Base-by-base conservation (phyloP, 441 rosid species). In the Raphanus hybrid region DNA sequence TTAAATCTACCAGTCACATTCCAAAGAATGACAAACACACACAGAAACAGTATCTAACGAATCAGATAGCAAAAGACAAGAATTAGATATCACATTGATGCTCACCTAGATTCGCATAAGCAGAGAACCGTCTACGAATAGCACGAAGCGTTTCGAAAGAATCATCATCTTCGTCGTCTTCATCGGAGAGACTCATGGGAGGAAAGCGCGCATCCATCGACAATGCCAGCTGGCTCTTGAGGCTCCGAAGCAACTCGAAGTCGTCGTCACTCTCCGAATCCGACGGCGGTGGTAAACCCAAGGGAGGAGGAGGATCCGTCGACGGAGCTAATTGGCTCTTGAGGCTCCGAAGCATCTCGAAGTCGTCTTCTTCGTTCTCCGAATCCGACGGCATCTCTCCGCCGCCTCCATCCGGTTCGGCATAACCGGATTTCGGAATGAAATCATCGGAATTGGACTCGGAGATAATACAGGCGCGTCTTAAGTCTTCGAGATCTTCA, bases 121-220 rank as follows among this genome's bases (percentile, higher is more conserved):
- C 86, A 14, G 88, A 79, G 81, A 90, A 92, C 50, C 96, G 86
- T 65, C 77, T 81, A 80, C 86, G 90, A 68, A 94, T 87, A 54
- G 90, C 89, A 5, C 87, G 85, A 57, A 94, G 89, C 39, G 91
- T 91, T 80, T 90, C 92, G 29, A 88, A 86, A 76, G 89, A 95
- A 64, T 52, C 77, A 64, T 52, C 77, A 6, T 80, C 79, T 3
- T 58, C 61, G 32, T 92, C 92, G 2, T 90, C 95, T 2, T 86
- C 84, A 3, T 86, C 74, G 0, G 67, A 71, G 75, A 64, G 74
- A 20, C 65, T 64, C 18, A 64, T 23, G 23, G 62, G 65, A n/a
- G 60, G 54, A 69, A 35, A 29, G 5, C 81, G 75, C 3, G 81
- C 58, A 72, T 82, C 87, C 39, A 57, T 66, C 0, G 80, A 59